Evolutionary conservation across 176 grass and related monocot genomes (phyloP), one percentile per base, ranked within the genome.

Genomic region (Hyparrhenia diplandra): DNA sequence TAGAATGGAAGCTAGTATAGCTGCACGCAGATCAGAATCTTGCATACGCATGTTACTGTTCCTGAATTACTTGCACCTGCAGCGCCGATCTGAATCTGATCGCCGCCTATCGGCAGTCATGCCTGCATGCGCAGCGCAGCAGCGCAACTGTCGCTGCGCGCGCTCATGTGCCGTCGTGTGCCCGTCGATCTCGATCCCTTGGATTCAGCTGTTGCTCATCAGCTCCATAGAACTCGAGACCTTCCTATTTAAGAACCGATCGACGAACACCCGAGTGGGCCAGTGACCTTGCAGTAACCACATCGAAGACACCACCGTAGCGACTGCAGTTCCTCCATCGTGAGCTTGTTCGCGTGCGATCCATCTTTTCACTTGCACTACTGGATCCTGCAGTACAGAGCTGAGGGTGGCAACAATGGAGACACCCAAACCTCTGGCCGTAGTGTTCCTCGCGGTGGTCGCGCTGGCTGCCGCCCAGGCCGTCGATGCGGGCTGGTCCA

Each of bases 11-110:
- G 67, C 18, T 21, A 55, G 23, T 27, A 60, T 86, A 80, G 67
- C 66, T 86, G 24, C 76, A 80, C 66, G 18, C 76, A 80, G 84
- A 86, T 86, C 77, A 86, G 84, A 86, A 86, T 86, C 84, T 80
- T 80, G 35, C 76, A 79, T 70, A 5, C 6, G n/a, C n/a, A 70
- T 73, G 84, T 73, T 80, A 68, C 64, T 37, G 18, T 64, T 16
- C 37, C 16, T 27, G 31, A 36, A 75, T 8, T 51, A 70, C 27
- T 73, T 36, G 54, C 59, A 67, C 41, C 5, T 29, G 27, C 60
- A n/a, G 23, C 61, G 45, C 60, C 59, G 84, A 86, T 75, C 85
- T 75, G 85, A n/a, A 59, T 59, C 55, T 39, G 63, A 79, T 12
- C 31, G n/a, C 4, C 14, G 62, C 29, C 41, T 71, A 59, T 11